phyloP scores from a whole-genome alignment of 305 asterid species.

The Fraxinus dipetala region DNA sequence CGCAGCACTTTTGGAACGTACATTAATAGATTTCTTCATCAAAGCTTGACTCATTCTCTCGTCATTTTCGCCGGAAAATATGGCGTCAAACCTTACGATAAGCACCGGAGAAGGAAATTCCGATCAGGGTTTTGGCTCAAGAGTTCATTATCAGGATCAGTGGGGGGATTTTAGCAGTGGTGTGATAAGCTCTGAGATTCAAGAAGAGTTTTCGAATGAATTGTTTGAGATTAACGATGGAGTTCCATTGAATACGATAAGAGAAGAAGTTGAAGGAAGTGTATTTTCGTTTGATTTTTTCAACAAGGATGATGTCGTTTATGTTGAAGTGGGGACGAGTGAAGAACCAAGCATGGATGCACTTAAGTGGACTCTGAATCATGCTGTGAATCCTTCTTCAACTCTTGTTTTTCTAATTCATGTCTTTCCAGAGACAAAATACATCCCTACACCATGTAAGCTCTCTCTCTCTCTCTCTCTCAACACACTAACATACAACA shows the following conservation, averaged over 20 bases:
- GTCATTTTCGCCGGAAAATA: constrained; percentile 2
- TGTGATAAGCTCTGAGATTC: constrained; percentile 35
- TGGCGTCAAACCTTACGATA: constrained; percentile 29
- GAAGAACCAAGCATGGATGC: constrained; percentile 69
- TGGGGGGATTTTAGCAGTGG: not conserved
- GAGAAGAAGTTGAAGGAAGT: constrained; percentile 37
- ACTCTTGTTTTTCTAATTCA: constrained; percentile 53
- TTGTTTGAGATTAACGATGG: constrained; percentile 19
- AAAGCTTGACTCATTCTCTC: not conserved
- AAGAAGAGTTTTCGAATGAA: constrained; percentile 35
- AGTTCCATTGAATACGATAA: constrained; percentile 23
- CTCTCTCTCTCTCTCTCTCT: not conserved
- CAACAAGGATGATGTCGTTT: constrained; percentile 36
- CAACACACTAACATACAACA: not conserved
- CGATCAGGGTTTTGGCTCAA: constrained; percentile 7
- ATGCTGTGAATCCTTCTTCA: constrained; percentile 28
- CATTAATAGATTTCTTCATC: not conserved
- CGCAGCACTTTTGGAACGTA: not conserved
- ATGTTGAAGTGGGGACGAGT: constrained; percentile 46
- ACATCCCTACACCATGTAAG: constrained; percentile 72
- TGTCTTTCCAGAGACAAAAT: constrained; percentile 57
- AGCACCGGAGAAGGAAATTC: constrained; percentile 12
- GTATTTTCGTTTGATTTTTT: constrained; percentile 36
- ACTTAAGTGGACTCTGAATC: constrained; percentile 49
- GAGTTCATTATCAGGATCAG: constrained; percentile 24